Evolutionary conservation across 2,329 filamentous ascomycete genomes (phyloP).

Genomic region (Penicillium sp.): DNA sequence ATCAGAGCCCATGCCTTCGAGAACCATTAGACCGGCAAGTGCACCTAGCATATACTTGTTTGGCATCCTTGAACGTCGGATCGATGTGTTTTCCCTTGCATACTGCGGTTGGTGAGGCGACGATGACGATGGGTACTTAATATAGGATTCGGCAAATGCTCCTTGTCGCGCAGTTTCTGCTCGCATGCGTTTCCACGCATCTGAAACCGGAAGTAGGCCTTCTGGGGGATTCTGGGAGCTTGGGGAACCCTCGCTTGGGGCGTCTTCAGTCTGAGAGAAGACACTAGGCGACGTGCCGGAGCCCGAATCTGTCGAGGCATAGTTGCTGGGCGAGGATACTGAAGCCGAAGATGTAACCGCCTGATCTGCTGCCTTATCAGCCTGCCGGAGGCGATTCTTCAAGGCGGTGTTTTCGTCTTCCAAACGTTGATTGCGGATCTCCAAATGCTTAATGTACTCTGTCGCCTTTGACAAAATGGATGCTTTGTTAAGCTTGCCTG

Average conservation of each 20-base stretch:
- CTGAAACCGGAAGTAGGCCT: slow-evolving; percentile 46
- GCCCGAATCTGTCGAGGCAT: slow-evolving; percentile 38
- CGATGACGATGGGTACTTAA: slow-evolving; percentile 27
- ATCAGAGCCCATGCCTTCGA: slow-evolving; percentile 74
- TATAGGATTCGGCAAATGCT: slow-evolving; percentile 42
- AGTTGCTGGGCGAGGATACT: slow-evolving; percentile 44
- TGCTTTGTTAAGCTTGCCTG: slow-evolving; percentile 97
- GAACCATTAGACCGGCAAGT: slow-evolving; percentile 84
- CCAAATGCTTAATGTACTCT: slow-evolving; percentile 90
- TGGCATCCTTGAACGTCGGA: slow-evolving; percentile 52
- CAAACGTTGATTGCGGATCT: slow-evolving; percentile 82
- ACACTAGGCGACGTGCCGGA: slow-evolving; percentile 41
- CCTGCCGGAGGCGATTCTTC: slow-evolving; percentile 75
- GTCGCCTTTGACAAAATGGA: slow-evolving; percentile 93
- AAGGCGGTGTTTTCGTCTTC: slow-evolving; percentile 77
- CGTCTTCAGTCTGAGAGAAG: slow-evolving; percentile 42
- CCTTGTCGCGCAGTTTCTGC: slow-evolving; percentile 35
- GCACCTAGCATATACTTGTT: slow-evolving; percentile 90
- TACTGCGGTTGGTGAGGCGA: slow-evolving; percentile 21
- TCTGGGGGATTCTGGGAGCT: slow-evolving; percentile 39
- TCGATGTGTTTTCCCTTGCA: slow-evolving; percentile 45
- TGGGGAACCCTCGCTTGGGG: slow-evolving; percentile 32
- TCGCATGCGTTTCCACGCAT: slow-evolving; percentile 45
- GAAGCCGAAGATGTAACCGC: slow-evolving; percentile 38
- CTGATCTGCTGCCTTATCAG: slow-evolving; percentile 61